Evolutionary conservation across 2,329 filamentous ascomycete genomes (phyloP), one percentile per base, ranked within the genome.

Genomic region (Monilinia aucupariae): DNA sequence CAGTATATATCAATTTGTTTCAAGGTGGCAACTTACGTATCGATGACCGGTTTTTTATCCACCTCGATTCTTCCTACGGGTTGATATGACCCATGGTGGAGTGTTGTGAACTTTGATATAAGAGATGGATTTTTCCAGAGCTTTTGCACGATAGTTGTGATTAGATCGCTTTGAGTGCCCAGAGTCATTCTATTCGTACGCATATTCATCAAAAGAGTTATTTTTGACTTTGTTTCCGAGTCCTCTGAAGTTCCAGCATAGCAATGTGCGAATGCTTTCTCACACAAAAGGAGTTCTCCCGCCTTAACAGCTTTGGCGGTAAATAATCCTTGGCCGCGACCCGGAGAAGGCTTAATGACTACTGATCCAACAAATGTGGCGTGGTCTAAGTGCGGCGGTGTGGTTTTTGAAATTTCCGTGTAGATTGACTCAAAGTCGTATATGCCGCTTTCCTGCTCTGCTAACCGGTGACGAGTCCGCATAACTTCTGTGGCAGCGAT

Each of bases 211-310:
- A 64, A 22, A 47, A 56, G 22, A 12, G 49, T 64, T 4, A 41
- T 48, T 41, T 61, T 52, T 20, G 54, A 50, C 32, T 9, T 10
- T 10, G 15, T 25, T 9, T 45, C 25, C 15, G 27, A 50, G 17
- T 41, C 37, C 15, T 53, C 22, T 27, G 30, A 32, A 20, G 22
- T 47, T 25, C 41, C 55, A 20, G 49, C 37, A 59, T 64, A 65
- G 41, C 56, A 64, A 61, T 67, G 59, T 4, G 64, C 64, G 37
- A 65, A 66, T 32, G 67, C 64, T 25, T 68, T 68, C 49, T 68
- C 67, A 43, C 65, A 68, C 6, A 67, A 47, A 2, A 68, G 65
- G 3, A 68, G 39, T 20, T 67, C 65, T 13, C 65, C 63, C 8
- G 61, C 59, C 49, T 65, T 66, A 6, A 68, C 56, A 10, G 58